Evolutionary conservation across 2,329 filamentous ascomycete genomes (phyloP).

Genomic region (Fusarium equiseti): DNA sequence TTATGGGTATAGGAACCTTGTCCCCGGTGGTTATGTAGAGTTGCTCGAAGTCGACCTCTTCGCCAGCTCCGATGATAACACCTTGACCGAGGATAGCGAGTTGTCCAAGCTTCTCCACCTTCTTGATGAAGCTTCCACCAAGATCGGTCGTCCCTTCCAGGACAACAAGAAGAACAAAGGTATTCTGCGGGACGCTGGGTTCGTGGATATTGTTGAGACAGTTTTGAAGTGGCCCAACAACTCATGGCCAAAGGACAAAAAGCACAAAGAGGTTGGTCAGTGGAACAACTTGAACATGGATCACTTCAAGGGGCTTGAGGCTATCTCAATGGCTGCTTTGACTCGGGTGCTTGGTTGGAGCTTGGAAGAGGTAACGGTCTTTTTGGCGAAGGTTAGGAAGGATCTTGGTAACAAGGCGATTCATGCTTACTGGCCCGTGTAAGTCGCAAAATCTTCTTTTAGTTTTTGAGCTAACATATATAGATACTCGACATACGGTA

Average conservation of each 20-base stretch:
- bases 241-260: constrained; percentile 26
- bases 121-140: constrained; percentile 22
- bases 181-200: constrained; percentile 20
- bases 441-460: neutral
- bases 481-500: constrained; percentile 31
- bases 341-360: constrained; percentile 28
- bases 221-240: constrained; percentile 41
- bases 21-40: constrained; percentile 28
- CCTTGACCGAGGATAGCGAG: constrained; percentile 9
- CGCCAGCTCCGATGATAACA: constrained; percentile 28
- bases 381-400: constrained; percentile 29
- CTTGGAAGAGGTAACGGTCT: constrained; percentile 14
- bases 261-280: constrained; percentile 33
- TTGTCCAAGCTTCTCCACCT: constrained; percentile 16
- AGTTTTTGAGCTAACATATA: neutral
- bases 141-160: constrained; percentile 31
- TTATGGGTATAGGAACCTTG: constrained; percentile 17
- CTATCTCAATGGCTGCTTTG: constrained; percentile 23
- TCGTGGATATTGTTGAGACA: constrained; percentile 28
- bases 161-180: constrained; percentile 34
- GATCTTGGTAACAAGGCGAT: constrained; percentile 30
- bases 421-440: constrained; percentile 42
- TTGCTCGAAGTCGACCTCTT: constrained; percentile 35
- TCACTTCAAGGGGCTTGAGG: constrained; percentile 28
- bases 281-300: constrained; percentile 34